Evolutionary conservation across 2,329 filamentous ascomycete species (phyloP).

Genomic region (Boeremia lycopersici): DNA sequence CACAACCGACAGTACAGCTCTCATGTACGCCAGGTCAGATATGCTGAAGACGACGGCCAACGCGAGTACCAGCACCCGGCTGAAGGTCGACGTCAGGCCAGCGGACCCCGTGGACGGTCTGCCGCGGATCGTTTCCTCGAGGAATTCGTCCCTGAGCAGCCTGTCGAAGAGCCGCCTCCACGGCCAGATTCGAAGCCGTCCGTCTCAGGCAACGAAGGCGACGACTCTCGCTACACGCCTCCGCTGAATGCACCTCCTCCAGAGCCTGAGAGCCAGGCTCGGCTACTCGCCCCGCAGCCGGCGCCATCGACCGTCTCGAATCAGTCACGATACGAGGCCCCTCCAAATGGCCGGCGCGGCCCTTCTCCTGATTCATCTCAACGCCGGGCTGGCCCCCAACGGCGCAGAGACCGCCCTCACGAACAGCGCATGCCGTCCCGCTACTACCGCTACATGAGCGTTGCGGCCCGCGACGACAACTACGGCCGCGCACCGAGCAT

Average conservation of each 20-base stretch:
- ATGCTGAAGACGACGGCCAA: conserved; percentile 33
- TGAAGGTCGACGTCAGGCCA: conserved; percentile 30
- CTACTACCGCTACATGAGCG: conserved; percentile 46
- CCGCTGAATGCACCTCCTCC: conserved; percentile 26
- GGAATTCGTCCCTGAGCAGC: conserved; percentile 35
- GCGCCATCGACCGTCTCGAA: conserved; percentile 43
- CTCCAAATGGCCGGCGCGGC: conserved; percentile 29
- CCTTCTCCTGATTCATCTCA: conserved; percentile 35
- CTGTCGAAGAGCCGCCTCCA: conserved; percentile 22
- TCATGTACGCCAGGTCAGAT: conserved; percentile 36
- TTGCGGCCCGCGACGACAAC: conserved; percentile 42
- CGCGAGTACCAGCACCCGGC: conserved; percentile 32
- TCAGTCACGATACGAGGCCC: conserved; percentile 37
- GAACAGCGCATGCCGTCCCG: conserved; percentile 42
- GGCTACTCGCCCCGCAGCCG: conserved; percentile 27
- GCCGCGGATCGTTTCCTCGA: conserved; percentile 46
- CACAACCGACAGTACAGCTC: conserved; percentile 36
- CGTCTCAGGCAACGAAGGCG: conserved; percentile 26
- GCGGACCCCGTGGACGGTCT: conserved; percentile 31
- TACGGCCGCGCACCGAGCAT: conserved; percentile 44
- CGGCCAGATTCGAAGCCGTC: conserved; percentile 24
- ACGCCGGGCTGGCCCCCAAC: conserved; percentile 36
- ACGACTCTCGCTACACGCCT: conserved; percentile 40
- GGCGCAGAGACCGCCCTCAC: conserved; percentile 41
- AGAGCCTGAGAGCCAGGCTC: conserved; percentile 23